Percentiles rank a stretch among this genome's conserved stretches.
These are phyloP conservation scores for Kalmusia sp. DNA, from an alignment of 2,329 filamentous ascomycete genomes.

Conservation along the genomic window DNA sequence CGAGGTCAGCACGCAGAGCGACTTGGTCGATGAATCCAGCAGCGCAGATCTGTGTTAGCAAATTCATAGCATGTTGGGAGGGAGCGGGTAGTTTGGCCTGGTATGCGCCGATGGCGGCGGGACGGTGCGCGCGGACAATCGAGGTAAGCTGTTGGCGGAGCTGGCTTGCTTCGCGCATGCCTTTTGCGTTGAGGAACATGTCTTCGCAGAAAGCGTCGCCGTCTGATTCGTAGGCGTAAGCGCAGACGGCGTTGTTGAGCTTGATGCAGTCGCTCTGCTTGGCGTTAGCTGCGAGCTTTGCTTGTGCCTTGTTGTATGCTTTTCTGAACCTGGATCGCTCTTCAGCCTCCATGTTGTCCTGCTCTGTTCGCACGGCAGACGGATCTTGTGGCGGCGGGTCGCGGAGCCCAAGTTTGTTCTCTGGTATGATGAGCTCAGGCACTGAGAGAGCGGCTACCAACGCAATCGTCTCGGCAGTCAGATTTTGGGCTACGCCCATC, in stretches of 20 bases:
- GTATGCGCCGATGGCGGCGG: constrained; percentile 51
- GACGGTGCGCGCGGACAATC: constrained; percentile 78
- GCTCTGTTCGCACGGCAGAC: constrained; percentile 61
- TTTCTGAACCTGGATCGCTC: constrained; percentile 70
- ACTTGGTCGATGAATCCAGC: constrained; percentile 94
- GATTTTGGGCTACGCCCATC: constrained; percentile 81
- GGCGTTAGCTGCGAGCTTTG: constrained; percentile 77
- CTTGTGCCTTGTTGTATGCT: constrained; percentile 74
- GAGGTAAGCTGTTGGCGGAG: constrained; percentile 83
- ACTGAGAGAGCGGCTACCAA: constrained; percentile 88
- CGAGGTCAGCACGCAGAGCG: constrained; percentile 88
- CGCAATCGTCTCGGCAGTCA: constrained; percentile 84
- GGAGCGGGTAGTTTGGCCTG: constrained; percentile 62
- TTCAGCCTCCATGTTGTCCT: constrained; percentile 75
- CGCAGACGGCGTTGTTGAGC: constrained; percentile 84
- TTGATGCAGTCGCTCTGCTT: constrained; percentile 88
- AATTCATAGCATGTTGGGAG: constrained; percentile 71
- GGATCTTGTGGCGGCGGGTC: constrained; percentile 53
- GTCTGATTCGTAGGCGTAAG: constrained; percentile 65
- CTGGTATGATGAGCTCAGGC: constrained; percentile 84
- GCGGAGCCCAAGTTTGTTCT: constrained; percentile 75
- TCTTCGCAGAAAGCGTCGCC: constrained; percentile 76
- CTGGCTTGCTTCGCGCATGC: constrained; percentile 83
- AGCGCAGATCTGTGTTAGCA: constrained; percentile 89
- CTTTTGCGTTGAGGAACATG: constrained; percentile 88